Conservation (phyloP, 768 basidiomycete species). For the Tricholoma bakamatsutake region DNA sequence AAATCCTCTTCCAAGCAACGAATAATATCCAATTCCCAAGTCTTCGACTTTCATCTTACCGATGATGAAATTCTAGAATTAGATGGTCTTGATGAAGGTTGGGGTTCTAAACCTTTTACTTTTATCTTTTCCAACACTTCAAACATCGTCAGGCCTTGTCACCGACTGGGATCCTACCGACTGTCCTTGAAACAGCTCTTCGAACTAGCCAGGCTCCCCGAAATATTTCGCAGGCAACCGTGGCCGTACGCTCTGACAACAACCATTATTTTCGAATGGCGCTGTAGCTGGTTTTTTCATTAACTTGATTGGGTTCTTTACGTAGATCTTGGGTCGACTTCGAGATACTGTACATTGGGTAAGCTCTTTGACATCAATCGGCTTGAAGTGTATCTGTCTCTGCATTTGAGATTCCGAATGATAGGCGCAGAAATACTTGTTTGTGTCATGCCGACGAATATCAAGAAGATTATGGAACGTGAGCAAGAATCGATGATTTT, state of each 20-base stretch:
- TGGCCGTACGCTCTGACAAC: neutral
- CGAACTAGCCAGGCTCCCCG: neutral
- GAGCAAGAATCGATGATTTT: no score
- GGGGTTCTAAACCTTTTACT: constrained; percentile 9
- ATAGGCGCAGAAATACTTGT: neutral
- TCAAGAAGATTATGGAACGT: neutral
- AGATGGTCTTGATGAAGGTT: constrained; percentile 49
- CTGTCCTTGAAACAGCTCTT: constrained; percentile 4
- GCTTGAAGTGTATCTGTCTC: neutral
- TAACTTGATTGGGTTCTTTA: neutral
- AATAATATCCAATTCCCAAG: constrained; percentile 51
- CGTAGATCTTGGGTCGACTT: neutral
- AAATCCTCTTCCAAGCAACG: constrained; percentile 54
- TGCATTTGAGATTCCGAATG: neutral
- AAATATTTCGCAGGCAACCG: neutral
- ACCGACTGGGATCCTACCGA: constrained; percentile 40
- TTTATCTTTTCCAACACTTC: neutral
- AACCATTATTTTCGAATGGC: neutral
- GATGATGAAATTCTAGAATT: constrained; percentile 43
- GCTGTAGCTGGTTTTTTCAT: neutral
- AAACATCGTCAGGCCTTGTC: constrained; percentile 24
- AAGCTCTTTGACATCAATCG: neutral
- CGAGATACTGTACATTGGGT: neutral
- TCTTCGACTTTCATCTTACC: constrained; percentile 59
- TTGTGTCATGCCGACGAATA: neutral